These are phyloP conservation scores for Vitis rotundifolia DNA, from an alignment of 164 flowering plant genomes.

Conservation along the genomic window DNA sequence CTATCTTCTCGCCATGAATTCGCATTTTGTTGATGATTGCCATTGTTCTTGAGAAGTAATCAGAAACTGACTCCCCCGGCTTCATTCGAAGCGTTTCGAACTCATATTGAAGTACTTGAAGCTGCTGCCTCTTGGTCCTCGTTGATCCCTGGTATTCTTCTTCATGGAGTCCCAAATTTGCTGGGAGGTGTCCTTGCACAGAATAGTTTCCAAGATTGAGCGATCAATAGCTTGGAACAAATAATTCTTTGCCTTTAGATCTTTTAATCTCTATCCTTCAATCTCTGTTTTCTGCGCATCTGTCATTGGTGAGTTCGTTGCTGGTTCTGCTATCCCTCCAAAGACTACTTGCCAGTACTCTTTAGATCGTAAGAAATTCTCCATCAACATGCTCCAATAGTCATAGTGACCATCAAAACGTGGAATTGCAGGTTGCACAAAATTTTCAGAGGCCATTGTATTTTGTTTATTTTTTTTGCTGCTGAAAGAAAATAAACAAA, in stretches of 20 bases:
- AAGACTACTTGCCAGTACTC: neutral
- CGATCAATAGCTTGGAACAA: constrained; percentile 17
- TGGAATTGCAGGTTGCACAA: neutral
- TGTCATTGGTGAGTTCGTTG: too few species aligned
- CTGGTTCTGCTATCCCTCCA: too few species aligned
- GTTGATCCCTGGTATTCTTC: constrained; percentile 20
- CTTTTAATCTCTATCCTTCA: constrained; percentile 1
- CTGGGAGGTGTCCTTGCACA: constrained; percentile 20
- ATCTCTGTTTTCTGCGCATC: neutral
- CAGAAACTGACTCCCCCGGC: constrained; percentile 9
- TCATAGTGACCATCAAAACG: constrained; percentile 13
- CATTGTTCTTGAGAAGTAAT: constrained; percentile 17
- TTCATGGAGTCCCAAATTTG: constrained; percentile 22
- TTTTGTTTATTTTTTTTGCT: too few species aligned
- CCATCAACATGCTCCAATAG: constrained; percentile 11
- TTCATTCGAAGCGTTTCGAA: constrained; percentile 22
- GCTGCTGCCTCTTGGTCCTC: constrained; percentile 16
- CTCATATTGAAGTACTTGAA: constrained; percentile 12
- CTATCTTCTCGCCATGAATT: constrained; percentile 20
- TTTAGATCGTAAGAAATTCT: constrained; percentile 5
- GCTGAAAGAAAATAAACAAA: too few species aligned
- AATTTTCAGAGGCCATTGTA: too few species aligned
- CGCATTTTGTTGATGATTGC: constrained; percentile 15
- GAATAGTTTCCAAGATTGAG: constrained; percentile 23
- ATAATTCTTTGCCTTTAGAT: constrained; percentile 12